Percentiles rank a stretch among this genome's conserved stretches.
Evolutionary conservation across 352 stramenopile species (phyloP).

Genomic region (Phytophthora brassicae): DNA sequence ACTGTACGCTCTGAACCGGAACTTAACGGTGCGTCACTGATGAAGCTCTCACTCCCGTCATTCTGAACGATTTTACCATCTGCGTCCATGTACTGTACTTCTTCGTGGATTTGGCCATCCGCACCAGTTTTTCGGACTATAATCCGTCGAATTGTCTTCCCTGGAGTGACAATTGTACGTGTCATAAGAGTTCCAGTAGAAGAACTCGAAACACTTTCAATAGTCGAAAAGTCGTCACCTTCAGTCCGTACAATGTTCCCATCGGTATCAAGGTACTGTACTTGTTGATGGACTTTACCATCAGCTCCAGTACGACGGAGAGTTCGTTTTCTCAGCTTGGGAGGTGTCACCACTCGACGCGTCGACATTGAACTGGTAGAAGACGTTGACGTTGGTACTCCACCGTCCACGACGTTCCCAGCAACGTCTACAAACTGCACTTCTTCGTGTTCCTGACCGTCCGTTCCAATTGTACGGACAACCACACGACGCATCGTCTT

Average conservation of each 20-base stretch:
- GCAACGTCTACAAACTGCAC: slow-evolving; percentile 19
- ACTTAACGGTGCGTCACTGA: neutral
- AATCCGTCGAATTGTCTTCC: slow-evolving; percentile 21
- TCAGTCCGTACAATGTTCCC: slow-evolving; percentile 26
- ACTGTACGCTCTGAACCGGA: slow-evolving; percentile 7
- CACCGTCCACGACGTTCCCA: slow-evolving; percentile 9
- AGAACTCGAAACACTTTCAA: slow-evolving; percentile 5
- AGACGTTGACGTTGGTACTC: neutral
- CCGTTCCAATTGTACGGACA: slow-evolving; percentile 13
- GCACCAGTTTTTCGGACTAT: slow-evolving; percentile 25
- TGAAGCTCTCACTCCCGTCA: slow-evolving; percentile 11
- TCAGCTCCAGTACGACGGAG: slow-evolving; percentile 26
- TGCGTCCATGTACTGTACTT: slow-evolving; percentile 28
- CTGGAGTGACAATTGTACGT: slow-evolving; percentile 16
- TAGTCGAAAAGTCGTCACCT: slow-evolving; percentile 5
- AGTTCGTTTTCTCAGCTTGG: slow-evolving; percentile 16
- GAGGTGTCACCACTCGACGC: slow-evolving; percentile 19
- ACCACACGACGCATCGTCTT: slow-evolving; percentile 29
- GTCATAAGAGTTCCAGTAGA: slow-evolving; percentile 5
- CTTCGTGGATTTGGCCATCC: slow-evolving; percentile 21
- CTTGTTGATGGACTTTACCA: slow-evolving; percentile 21
- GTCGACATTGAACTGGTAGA: neutral
- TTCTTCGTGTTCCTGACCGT: slow-evolving; percentile 22
- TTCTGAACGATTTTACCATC: slow-evolving; percentile 26
- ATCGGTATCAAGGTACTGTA: slow-evolving; percentile 29